A percentile compares a stretch with the other conserved stretches of the same genome.
phyloP scores from a whole-genome alignment of 352 stramenopile genomes.

The Phytophthora aleatoria region DNA sequence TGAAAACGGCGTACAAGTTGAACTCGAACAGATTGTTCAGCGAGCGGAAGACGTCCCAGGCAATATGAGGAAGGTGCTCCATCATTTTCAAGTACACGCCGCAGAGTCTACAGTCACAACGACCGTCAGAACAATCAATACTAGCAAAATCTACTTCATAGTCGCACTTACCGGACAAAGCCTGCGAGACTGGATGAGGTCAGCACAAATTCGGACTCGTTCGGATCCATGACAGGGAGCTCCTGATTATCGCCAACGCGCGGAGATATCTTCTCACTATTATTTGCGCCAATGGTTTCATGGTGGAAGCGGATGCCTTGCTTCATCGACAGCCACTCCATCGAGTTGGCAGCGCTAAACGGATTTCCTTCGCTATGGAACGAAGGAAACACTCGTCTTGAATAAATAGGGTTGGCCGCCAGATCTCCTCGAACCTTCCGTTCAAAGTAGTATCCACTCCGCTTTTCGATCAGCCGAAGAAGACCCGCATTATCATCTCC shows the following conservation, averaged over 20 bases:
- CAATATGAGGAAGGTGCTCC: conserved; percentile 74
- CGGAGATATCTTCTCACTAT: conserved; percentile 11
- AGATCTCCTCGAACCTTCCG: conserved; percentile 51
- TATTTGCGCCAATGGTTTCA: conserved; percentile 19
- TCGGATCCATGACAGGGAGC: conserved; percentile 35
- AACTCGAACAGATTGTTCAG: conserved; percentile 86
- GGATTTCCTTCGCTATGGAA: conserved; percentile 67
- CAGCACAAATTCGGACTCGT: conserved; percentile 66
- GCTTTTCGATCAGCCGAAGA: conserved; percentile 74
- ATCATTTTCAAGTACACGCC: conserved; percentile 90
- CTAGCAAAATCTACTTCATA: neutral
- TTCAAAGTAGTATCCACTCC: conserved; percentile 74
- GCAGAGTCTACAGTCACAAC: conserved; percentile 52
- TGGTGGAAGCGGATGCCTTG: conserved; percentile 61
- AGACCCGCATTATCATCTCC: conserved; percentile 53
- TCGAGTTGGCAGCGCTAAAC: conserved; percentile 57
- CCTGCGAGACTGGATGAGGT: conserved; percentile 74
- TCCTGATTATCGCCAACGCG: conserved; percentile 23
- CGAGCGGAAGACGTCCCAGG: conserved; percentile 70
- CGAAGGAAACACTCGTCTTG: conserved; percentile 65
- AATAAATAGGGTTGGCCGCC: conserved; percentile 64
- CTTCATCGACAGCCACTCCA: conserved; percentile 62
- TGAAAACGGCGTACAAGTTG: conserved; percentile 79
- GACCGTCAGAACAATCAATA: neutral
- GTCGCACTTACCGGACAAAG: conserved; percentile 61